A percentile compares a stretch with the other conserved stretches of the same genome.
These are phyloP conservation scores for Agrocybe praecox DNA, from an alignment of 768 basidiomycete species.

Conservation along the genomic window DNA sequence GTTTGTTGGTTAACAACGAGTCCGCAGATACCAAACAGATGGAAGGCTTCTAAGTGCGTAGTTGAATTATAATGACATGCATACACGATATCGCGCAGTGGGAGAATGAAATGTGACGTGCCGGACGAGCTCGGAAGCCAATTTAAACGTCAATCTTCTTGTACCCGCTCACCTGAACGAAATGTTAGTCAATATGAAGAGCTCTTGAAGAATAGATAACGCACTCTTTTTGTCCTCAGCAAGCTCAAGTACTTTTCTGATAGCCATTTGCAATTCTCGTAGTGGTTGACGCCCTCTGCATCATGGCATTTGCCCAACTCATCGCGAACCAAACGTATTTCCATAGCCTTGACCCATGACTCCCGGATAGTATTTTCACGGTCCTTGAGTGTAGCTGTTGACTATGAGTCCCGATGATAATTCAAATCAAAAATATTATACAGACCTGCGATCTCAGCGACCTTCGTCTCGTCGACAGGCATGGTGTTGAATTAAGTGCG, in stretches of 20 bases:
- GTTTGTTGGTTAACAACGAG: neutral
- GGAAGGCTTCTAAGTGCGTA: neutral
- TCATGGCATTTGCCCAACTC: constrained; percentile 90
- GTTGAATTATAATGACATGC: neutral
- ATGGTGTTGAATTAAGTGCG: constrained; percentile 22
- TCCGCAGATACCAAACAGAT: neutral
- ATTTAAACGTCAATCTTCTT: constrained; percentile 65
- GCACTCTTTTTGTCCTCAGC: constrained; percentile 79
- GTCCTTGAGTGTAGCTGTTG: constrained; percentile 59
- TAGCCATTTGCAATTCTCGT: constrained; percentile 86
- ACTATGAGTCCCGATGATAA: neutral
- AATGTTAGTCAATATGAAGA: neutral
- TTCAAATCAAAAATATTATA: neutral
- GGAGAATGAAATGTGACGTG: neutral
- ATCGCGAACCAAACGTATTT: constrained; percentile 83
- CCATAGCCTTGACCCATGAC: constrained; percentile 95
- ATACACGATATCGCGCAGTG: neutral
- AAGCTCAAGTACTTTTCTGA: constrained; percentile 81
- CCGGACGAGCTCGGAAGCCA: constrained; percentile 3
- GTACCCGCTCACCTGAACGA: constrained; percentile 76
- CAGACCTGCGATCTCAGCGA: constrained; percentile 55
- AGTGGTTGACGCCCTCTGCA: constrained; percentile 89
- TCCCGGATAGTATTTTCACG: constrained; percentile 83
- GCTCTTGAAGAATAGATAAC: constrained; percentile 25
- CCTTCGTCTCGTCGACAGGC: constrained; percentile 25